Base-by-base conservation (phyloP, 202 grass and related monocot genomes). In the Zoysia matrella region DNA sequence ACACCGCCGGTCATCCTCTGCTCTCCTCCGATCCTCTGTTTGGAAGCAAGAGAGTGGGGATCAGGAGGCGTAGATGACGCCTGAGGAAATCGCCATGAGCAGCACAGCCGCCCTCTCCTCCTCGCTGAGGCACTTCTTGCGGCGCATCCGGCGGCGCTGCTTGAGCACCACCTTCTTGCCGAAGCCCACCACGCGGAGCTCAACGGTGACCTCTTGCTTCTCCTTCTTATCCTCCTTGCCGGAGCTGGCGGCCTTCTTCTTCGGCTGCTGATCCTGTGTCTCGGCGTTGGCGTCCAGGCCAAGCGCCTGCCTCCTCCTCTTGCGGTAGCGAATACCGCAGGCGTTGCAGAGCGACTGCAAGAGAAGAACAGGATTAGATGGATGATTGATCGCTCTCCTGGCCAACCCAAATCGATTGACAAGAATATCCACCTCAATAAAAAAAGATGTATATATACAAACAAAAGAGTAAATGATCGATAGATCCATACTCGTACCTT, bases 331-430 rank as follows among this genome's bases (percentile, higher is more conserved):
- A 84, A 98, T 98, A 76, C 95, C 95, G 71, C 92, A 94, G 13
- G 95, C 95, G 78, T 98, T 98, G 92, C 92, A 98, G 18, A 94
- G 85, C 61, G 95, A 94, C 95, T 98, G 84, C 39, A 42, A 4
- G 3, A n/a, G n/a, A 22, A 22, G 22, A 22, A 22, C 22, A 22
- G 22, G 22, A 22, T 22, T 22, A 22, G 22, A 22, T 22, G 22
- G 22, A 22, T 22, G 22, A 22, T 22, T 22, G 22, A 22, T 22
- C 22, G 22, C 22, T 22, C 22, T 22, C 22, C 22, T 22, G 22
- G 22, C 22, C 22, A 22, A 22, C 22, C 22, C 22, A 22, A 22
- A 22, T 22, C 22, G 22, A 22, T 22, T 22, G 22, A 22, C 22
- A 22, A 22, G 22, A 22, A 22, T 22, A 22, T 22, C 22, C 22